These are phyloP conservation scores for Xylaria polymorpha DNA, from an alignment of 2,329 filamentous ascomycete species.

Conservation along the genomic window DNA sequence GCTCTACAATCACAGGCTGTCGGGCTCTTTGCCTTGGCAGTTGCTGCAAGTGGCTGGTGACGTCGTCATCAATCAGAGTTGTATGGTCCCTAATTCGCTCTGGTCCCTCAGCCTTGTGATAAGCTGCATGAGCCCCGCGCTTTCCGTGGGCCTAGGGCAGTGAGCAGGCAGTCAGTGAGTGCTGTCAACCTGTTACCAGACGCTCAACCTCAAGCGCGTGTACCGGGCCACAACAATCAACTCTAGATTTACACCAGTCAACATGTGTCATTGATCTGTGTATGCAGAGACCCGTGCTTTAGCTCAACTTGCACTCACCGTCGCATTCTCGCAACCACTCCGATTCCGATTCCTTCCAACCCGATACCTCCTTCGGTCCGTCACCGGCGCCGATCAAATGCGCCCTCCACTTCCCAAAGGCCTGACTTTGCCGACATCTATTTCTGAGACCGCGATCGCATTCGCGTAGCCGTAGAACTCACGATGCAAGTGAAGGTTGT, in stretches of 20 bases:
- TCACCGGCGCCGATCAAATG: slow-evolving; percentile 40
- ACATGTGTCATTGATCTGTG: slow-evolving; percentile 7
- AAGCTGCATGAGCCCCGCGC: slow-evolving; percentile 35
- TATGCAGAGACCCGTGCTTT: slow-evolving; percentile 13
- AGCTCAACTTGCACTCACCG: not conserved
- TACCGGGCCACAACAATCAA: slow-evolving; percentile 12
- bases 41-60: slow-evolving; percentile 31
- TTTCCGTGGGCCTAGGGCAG: slow-evolving; percentile 8
- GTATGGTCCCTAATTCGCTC: slow-evolving; percentile 42
- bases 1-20: not conserved
- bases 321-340: slow-evolving; percentile 8
- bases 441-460: not conserved
- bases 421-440: slow-evolving; percentile 21
- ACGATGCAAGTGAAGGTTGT: slow-evolving; percentile 51
- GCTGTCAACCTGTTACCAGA: slow-evolving; percentile 12
- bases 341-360: slow-evolving; percentile 19
- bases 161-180: not conserved
- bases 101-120: slow-evolving; percentile 48
- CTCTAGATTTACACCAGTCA: not conserved
- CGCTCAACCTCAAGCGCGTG: not conserved
- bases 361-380: slow-evolving; percentile 10
- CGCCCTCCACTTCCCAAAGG: slow-evolving; percentile 36
- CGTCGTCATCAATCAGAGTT: slow-evolving; percentile 35
- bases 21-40: not conserved
- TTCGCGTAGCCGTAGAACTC: slow-evolving; percentile 10